Evolutionary conservation across 352 stramenopile species (phyloP).

Genomic region (Albugo laibachii): DNA sequence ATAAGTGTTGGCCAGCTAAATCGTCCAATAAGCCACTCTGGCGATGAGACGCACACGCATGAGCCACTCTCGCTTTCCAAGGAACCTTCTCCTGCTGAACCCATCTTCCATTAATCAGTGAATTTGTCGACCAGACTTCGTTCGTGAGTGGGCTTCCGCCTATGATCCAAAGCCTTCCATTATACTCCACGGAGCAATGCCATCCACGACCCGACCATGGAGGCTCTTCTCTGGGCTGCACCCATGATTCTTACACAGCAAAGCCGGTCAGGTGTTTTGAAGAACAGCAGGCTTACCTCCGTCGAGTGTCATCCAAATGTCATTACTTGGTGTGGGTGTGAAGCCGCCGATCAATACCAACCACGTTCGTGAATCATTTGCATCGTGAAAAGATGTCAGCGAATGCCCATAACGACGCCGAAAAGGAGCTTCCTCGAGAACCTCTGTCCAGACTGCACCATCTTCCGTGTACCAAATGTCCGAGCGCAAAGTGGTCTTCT

Average conservation of each 20-base stretch:
- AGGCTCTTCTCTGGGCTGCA: conserved; percentile 12
- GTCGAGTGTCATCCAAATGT: conserved; percentile 50
- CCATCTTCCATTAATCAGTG: conserved; percentile 29
- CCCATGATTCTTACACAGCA: conserved; percentile 18
- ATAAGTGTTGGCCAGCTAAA: conserved; percentile 22
- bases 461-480: conserved; percentile 43
- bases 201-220: conserved; percentile 46
- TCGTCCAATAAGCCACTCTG: conserved; percentile 30
- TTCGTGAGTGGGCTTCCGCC: conserved; percentile 63
- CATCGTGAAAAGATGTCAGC: conserved; percentile 35
- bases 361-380: conserved; percentile 21
- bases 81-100: conserved; percentile 18
- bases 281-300: conserved; percentile 19
- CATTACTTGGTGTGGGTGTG: conserved; percentile 44
- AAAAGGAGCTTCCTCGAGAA: conserved; percentile 57
- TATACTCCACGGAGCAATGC: conserved; percentile 48
- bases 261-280: not conserved
- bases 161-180: conserved; percentile 38
- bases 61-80: conserved; percentile 32
- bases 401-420: conserved; percentile 49
- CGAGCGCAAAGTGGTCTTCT: conserved; percentile 39
- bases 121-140: conserved; percentile 52
- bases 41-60: conserved; percentile 32
- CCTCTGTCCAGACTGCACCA: conserved; percentile 30
- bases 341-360: conserved; percentile 49